Conservation (phyloP, 1,284 basidiomycete genomes). For the Cutaneotrichosporon sp. region DNA sequence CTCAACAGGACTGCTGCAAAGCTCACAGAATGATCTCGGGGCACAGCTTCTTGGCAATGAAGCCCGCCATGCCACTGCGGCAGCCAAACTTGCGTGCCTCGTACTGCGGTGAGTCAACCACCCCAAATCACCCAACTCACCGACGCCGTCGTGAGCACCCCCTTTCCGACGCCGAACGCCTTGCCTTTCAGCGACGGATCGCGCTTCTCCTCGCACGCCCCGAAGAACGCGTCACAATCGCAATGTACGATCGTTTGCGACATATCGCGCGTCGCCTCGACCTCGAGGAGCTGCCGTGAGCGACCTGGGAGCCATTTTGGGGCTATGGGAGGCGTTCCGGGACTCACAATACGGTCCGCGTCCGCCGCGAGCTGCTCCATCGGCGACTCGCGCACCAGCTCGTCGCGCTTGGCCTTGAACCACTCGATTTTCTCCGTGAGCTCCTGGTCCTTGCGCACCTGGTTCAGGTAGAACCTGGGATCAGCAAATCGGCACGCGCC, state of each 20-base stretch:
- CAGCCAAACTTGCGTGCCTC: slow-evolving; percentile 87
- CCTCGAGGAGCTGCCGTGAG: slow-evolving; percentile 63
- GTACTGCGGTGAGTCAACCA: slow-evolving; percentile 60
- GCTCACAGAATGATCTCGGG: slow-evolving; percentile 75
- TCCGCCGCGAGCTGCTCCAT: slow-evolving; percentile 39
- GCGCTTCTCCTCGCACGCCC: slow-evolving; percentile 63
- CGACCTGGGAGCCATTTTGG: too few species aligned
- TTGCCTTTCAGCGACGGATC: slow-evolving; percentile 78
- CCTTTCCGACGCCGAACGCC: slow-evolving; percentile 76
- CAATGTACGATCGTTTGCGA: slow-evolving; percentile 66
- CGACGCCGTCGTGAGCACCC: slow-evolving; percentile 76
- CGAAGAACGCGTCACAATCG: slow-evolving; percentile 54
- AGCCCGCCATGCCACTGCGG: slow-evolving; percentile 87
- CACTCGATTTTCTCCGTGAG: slow-evolving; percentile 51
- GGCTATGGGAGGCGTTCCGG: too few species aligned
- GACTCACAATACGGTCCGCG: slow-evolving; percentile 50
- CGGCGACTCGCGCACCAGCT: slow-evolving; percentile 39
- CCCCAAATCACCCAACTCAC: slow-evolving; percentile 28
- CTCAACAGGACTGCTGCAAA: too few species aligned
- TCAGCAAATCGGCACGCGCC: too few species aligned
- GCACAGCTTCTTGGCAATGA: slow-evolving; percentile 90
- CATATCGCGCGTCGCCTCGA: slow-evolving; percentile 78
- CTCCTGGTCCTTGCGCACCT: slow-evolving; percentile 50
- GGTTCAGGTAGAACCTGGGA: slow-evolving; percentile 49
- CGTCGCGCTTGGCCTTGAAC: slow-evolving; percentile 50